These are phyloP conservation scores for Manihot esculenta DNA, from an alignment of 441 rosid species.

Conservation along the genomic window DNA sequence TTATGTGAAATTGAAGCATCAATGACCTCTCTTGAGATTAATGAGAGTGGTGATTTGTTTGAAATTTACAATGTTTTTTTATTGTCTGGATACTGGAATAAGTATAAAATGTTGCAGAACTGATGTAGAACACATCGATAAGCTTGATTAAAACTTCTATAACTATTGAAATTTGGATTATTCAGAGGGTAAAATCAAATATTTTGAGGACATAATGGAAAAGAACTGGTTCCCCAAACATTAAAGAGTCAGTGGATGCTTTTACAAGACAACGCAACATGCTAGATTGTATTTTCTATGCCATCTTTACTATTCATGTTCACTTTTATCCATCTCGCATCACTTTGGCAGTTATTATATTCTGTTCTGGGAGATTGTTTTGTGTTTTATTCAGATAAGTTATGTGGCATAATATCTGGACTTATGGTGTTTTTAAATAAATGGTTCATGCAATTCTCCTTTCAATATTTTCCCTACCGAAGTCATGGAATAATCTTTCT, in stretches of 20 bases:
- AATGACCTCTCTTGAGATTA: constrained; percentile 2
- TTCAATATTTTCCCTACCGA: constrained; percentile 25
- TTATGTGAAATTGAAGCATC: background rate
- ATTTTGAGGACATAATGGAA: background rate
- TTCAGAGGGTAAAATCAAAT: background rate
- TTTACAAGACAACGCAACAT: background rate
- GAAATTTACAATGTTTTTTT: background rate
- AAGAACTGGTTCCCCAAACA: background rate
- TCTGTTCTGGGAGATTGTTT: background rate
- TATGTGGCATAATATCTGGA: background rate
- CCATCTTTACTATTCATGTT: background rate
- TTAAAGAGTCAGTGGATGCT: background rate
- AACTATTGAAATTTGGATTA: background rate
- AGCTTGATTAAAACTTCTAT: background rate
- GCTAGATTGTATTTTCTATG: background rate
- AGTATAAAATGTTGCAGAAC: background rate
- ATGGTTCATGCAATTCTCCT: background rate
- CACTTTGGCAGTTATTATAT: background rate
- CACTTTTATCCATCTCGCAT: background rate
- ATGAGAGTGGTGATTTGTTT: background rate
- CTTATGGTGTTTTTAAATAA: background rate
- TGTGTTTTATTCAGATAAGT: background rate
- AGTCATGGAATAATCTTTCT: constrained; percentile 2
- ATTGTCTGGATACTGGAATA: background rate
- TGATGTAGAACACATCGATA: background rate